Conservation (phyloP, 768 basidiomycete species). For the Cubamyces sp. region DNA sequence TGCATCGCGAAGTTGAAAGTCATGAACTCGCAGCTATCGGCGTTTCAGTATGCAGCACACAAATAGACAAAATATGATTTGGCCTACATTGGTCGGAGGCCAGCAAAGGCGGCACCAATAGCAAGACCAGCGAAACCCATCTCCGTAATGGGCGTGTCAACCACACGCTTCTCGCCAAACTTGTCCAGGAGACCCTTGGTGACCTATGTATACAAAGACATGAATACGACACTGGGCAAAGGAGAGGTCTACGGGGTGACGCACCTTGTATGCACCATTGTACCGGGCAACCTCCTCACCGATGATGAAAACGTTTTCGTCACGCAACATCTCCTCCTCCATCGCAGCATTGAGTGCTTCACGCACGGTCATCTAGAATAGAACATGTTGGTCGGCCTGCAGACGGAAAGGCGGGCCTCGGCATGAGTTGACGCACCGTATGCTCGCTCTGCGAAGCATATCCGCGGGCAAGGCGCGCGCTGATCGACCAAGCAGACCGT, state of each 20-base stretch:
- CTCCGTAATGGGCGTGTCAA: slow-evolving; percentile 97
- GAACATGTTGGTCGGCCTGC: slow-evolving; percentile 25
- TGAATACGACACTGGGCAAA: neutral
- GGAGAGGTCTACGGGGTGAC: slow-evolving; percentile 11
- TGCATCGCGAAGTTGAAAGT: slow-evolving; percentile 99
- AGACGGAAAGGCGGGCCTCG: neutral
- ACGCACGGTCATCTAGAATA: slow-evolving; percentile 89
- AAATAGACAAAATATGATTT: neutral
- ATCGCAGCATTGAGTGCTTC: slow-evolving; percentile 97
- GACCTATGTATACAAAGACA: slow-evolving; percentile 54
- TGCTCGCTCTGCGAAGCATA: slow-evolving; percentile 67
- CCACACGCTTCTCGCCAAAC: slow-evolving; percentile 97
- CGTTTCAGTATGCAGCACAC: slow-evolving; percentile 9
- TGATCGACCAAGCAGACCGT: slow-evolving; percentile 46
- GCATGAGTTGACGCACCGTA: slow-evolving; percentile 43
- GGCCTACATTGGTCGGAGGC: slow-evolving; percentile 89
- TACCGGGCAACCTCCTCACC: slow-evolving; percentile 99
- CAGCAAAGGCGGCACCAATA: slow-evolving; percentile 91
- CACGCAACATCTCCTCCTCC: slow-evolving; percentile 99
- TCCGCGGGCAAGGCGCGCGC: slow-evolving; percentile 52
- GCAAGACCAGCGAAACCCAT: slow-evolving; percentile 99
- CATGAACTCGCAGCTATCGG: slow-evolving; percentile 94
- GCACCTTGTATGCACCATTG: slow-evolving; percentile 95
- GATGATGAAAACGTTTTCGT: slow-evolving; percentile 92
- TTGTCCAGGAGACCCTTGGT: slow-evolving; percentile 99